phyloP scores from a whole-genome alignment of 441 rosid species.

The Euphorbia celastroides region DNA sequence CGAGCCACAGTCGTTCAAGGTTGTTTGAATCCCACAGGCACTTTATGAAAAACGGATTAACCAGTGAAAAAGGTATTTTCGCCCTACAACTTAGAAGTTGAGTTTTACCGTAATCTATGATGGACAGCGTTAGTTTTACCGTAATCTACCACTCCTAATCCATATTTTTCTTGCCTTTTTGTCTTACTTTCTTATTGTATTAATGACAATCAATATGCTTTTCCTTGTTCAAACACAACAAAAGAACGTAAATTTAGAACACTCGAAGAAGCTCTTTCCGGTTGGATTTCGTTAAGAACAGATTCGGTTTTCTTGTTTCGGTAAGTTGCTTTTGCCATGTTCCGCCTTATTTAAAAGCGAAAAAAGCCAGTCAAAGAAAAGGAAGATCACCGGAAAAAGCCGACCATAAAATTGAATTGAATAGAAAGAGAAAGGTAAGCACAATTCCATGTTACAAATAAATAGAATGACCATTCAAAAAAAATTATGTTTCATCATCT shows the following conservation, averaged over 20 bases:
- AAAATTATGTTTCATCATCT: neutral
- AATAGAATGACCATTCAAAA: slow-evolving; percentile 5
- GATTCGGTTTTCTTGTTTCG: slow-evolving; percentile 9
- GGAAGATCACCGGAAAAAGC: slow-evolving; percentile 19
- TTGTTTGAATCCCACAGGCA: no score
- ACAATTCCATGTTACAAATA: neutral
- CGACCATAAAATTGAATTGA: slow-evolving; percentile 9
- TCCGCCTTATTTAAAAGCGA: slow-evolving; percentile 49
- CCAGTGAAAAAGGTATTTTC: no score
- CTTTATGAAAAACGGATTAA: no score
- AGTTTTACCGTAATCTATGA: neutral
- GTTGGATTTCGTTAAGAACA: neutral
- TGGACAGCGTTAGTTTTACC: no score
- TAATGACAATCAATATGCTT: neutral
- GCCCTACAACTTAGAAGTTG: no score
- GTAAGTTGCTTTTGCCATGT: slow-evolving; percentile 10
- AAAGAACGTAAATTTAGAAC: neutral
- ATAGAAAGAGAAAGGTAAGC: neutral
- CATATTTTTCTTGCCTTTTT: neutral
- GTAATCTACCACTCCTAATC: neutral
- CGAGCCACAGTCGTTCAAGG: no score
- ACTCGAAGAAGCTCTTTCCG: neutral
- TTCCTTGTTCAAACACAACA: no score
- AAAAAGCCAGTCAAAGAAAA: slow-evolving; percentile 44
- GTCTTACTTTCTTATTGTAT: neutral